Conservation (phyloP, 192 early-diverging fungal genomes). For the Podochytrium sp. region DNA sequence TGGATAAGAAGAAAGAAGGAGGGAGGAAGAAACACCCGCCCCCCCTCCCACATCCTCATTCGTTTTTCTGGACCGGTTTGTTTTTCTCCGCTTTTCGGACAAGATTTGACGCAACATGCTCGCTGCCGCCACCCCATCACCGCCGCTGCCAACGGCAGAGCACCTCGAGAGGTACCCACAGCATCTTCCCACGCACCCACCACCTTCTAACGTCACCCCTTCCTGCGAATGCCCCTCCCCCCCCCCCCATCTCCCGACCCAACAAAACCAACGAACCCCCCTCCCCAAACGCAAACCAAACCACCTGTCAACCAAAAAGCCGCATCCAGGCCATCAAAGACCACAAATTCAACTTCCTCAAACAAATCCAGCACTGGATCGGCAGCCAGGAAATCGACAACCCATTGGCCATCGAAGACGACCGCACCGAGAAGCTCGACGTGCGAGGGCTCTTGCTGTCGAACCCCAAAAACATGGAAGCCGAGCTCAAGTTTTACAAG, state of each 20-base stretch:
- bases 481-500: slow-evolving; percentile 49
- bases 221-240: no score
- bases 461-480: slow-evolving; percentile 47
- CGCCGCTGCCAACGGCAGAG: neutral
- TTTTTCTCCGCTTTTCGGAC: no score
- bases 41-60: no score
- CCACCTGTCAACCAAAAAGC: neutral
- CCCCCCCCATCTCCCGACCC: no score
- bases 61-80: no score
- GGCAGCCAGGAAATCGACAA: neutral
- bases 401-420: slow-evolving; percentile 28
- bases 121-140: neutral
- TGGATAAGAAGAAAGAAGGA: neutral
- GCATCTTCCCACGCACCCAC: no score
- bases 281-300: neutral
- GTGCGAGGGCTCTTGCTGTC: slow-evolving; percentile 39
- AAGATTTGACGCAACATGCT: neutral
- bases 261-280: no score
- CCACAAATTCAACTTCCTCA: slow-evolving; percentile 23
- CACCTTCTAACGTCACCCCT: no score
- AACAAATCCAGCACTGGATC: slow-evolving; percentile 30
- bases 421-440: slow-evolving; percentile 43
- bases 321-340: neutral
- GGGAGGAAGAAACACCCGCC: no score
- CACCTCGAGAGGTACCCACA: neutral